Conservation (phyloP, 176 grass and related monocot species). For the Carex littledalei region DNA sequence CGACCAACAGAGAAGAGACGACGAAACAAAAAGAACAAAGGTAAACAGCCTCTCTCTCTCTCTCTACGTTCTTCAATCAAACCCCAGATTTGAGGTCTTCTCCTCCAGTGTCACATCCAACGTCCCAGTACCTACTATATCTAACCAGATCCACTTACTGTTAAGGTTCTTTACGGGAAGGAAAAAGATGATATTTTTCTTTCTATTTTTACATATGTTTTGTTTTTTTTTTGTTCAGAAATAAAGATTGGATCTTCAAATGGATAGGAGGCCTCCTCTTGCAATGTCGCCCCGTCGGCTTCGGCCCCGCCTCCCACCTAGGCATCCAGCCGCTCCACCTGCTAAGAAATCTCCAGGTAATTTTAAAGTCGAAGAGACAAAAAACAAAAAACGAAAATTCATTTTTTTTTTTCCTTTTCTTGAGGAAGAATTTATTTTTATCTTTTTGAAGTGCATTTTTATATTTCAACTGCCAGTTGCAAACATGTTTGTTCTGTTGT, state of each 20-base stretch:
- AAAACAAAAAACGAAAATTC: background rate
- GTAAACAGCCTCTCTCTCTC: background rate
- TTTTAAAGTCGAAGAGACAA: background rate
- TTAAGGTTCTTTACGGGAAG: background rate
- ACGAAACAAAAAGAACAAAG: background rate
- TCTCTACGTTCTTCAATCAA: background rate
- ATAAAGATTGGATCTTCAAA: conserved; percentile 16
- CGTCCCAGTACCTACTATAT: background rate
- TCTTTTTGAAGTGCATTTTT: background rate
- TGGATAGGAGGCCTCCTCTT: conserved; percentile 55
- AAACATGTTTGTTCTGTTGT: background rate
- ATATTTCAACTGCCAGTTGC: background rate
- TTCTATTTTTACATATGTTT: background rate
- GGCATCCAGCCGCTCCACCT: conserved; percentile 17
- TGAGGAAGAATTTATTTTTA: background rate
- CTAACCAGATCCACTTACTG: background rate
- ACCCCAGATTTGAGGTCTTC: background rate
- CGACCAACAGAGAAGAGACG: background rate
- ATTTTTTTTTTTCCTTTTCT: background rate
- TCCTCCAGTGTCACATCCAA: background rate
- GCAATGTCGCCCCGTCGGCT: conserved; percentile 72
- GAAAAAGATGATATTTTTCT: background rate
- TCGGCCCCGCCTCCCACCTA: conserved; percentile 45
- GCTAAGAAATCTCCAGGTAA: conserved; percentile 41
- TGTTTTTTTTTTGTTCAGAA: background rate